phyloP scores from a whole-genome alignment of 345 rosid species.

The Theobroma cacao region DNA sequence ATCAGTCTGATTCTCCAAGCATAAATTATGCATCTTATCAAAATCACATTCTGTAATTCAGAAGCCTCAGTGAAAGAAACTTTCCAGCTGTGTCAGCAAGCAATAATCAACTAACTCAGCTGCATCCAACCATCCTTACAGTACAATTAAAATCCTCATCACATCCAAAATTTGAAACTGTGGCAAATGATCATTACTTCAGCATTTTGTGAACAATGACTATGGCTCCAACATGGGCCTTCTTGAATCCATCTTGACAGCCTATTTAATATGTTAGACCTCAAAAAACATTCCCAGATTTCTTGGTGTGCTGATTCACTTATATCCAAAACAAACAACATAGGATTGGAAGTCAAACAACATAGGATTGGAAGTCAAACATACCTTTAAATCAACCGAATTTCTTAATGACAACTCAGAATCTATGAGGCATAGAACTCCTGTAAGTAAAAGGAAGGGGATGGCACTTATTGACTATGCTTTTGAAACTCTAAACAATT shows the following conservation, averaged over 20 bases:
- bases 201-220: neutral
- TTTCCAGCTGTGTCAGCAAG: neutral
- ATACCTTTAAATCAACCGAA: conserved; percentile 64
- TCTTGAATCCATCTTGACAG: neutral
- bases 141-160: neutral
- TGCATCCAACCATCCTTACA: neutral
- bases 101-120: neutral
- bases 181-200: neutral
- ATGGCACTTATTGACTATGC: conserved; percentile 7
- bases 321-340: neutral
- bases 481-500: conserved; percentile 17
- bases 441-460: conserved; percentile 36
- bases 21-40: neutral
- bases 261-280: conserved; percentile 12
- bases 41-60: neutral
- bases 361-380: conserved; percentile 6
- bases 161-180: neutral
- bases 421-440: conserved; percentile 58
- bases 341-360: conserved; percentile 8
- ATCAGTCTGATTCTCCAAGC: neutral
- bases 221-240: neutral
- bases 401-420: conserved; percentile 42
- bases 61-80: neutral
- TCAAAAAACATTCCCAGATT: neutral
- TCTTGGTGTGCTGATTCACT: neutral